Base-by-base conservation (phyloP, 2,329 filamentous ascomycete genomes). In the Penicillium sclerotiorum region DNA sequence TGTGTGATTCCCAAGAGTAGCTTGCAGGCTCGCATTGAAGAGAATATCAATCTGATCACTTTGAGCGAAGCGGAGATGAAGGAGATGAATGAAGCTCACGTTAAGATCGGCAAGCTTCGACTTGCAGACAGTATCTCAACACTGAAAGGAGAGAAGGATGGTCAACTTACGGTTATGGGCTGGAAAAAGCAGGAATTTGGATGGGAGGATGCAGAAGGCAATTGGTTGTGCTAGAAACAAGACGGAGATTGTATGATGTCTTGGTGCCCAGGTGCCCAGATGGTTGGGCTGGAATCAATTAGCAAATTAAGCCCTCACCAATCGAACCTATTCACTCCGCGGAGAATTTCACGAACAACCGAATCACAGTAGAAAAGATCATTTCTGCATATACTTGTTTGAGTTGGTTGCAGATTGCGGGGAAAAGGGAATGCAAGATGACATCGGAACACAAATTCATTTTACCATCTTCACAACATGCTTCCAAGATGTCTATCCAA, bases 1-100 rank as follows among this genome's bases (percentile, higher is more conserved):
- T 65, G 70, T 33, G 75, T 81, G 4, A 80, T 82, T 33, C 80
- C 79, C 1, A 81, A 81, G 65, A 77, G 73, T 45, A 69, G 69
- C 4, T 73, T 77, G 50, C 67, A n/a, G 15, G 32, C 21, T 21
- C 38, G 32, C 0, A 18, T 49, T 37, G 32, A 35, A 9, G 30
- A 42, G 22, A 49, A 43, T 32, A 36, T 35, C 20, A 25, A 49
- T 20, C 28, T 48, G 13, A 28, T 70, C 43, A 56, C 66, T 33
- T 60, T 49, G 20, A 35, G 20, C 3, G 28, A 42, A 13, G 17
- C 32, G n/a, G 45, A 48, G 6, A 36, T 48, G 37, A 1, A 33
- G 21, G 43, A 41, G 5, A 41, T 41, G 8, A 41, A 41, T 18
- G 22, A 41, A 17, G 39, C 39, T 15, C 39, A 41, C 30, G 12